Base-by-base conservation (phyloP, 1,284 basidiomycete species). In the Athelia psychrophila region DNA sequence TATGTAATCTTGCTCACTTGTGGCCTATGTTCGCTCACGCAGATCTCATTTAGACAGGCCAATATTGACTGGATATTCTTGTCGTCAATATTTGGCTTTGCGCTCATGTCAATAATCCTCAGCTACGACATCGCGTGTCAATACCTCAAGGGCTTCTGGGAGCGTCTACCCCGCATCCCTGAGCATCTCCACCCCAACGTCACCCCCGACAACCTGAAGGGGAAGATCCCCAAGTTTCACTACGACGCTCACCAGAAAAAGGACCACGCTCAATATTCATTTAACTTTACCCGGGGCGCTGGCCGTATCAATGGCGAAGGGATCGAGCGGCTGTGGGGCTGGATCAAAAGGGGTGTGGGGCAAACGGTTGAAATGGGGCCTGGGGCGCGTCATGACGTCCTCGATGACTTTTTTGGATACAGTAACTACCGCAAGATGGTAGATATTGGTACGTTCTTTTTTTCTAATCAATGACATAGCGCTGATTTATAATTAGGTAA, bases 51-150 rank as follows among this genome's bases (percentile, higher is more conserved):
- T 13, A 42, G 38, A 23, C 22, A 42, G 8, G 38, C 38, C 6
- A 42, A 42, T n/a, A 42, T 42, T 18, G 38, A 42, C 22, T 42
- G n/a, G 8, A 42, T 42, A 42, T 42, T 42, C 38, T 42, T 42
- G 18, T 42, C 38, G 38, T 6, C 38, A 42, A 42, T 42, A 8
- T 18, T 42, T 23, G 38, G 38, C 22, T 42, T 18, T 23, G 38
- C 38, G 18, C 38, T 42, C 16, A 18, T 42, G 18, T 42, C 9
- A 5, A 18, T 42, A 5, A 18, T 42, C 22, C 8, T n/a, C 38
- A 19, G 18, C 38, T 42, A 42, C 16, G 22, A 42, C 38, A 23
- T 42, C n/a, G 38, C 38, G 10, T 42, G 38, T 23, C 38, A 42
- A 23, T 42, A 16, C 10, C n/a, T 18, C 16, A 42, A 42, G 22